A percentile compares a stretch with the other conserved stretches of the same genome.
phyloP scores from a whole-genome alignment of 2,329 filamentous ascomycete species.

The Ophiostoma sp. region DNA sequence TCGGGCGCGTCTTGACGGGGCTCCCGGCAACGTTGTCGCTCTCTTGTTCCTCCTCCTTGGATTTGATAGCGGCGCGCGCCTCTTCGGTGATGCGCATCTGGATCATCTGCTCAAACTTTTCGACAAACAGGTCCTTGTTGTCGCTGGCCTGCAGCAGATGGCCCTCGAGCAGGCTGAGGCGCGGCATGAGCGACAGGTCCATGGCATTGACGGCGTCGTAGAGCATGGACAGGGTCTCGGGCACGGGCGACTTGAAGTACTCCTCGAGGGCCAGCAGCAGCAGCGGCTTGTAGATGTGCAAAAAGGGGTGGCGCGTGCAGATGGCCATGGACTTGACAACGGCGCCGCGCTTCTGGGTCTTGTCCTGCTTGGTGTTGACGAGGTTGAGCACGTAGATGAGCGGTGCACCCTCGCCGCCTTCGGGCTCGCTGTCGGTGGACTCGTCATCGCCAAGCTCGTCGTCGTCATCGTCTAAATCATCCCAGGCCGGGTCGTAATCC shows the following conservation, averaged over 20 bases:
- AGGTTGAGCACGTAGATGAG: conserved; percentile 95
- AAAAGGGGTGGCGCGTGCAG: conserved; percentile 91
- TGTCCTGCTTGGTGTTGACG: conserved; percentile 97
- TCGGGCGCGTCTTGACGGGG: conserved; percentile 36
- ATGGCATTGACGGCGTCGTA: conserved; percentile 94
- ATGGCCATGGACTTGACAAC: conserved; percentile 98
- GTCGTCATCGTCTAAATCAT: conserved; percentile 37
- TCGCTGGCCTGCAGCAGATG: conserved; percentile 85
- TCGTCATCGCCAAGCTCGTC: conserved; percentile 48
- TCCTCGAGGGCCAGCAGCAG: conserved; percentile 87
- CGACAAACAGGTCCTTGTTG: conserved; percentile 91
- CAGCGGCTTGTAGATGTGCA: conserved; percentile 98
- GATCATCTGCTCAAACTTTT: conserved; percentile 96
- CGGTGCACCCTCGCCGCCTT: conserved; percentile 75
- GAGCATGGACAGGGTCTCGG: conserved; percentile 79
- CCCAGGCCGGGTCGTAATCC: conserved; percentile 37
- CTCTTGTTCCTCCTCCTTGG: conserved; percentile 32
- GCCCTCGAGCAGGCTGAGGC: conserved; percentile 74
- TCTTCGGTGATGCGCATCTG: conserved; percentile 71
- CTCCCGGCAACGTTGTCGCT: conserved; percentile 42
- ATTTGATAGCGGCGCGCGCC: conserved; percentile 24
- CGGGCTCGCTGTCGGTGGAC: conserved; percentile 57
- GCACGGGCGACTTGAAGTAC: conserved; percentile 87
- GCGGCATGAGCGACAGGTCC: conserved; percentile 92
- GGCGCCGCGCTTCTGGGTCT: conserved; percentile 84